A percentile compares a stretch with the other conserved stretches of the same genome.
Evolutionary conservation across 202 grass and related monocot species (phyloP).

Genomic region (Carex sylvatica): DNA sequence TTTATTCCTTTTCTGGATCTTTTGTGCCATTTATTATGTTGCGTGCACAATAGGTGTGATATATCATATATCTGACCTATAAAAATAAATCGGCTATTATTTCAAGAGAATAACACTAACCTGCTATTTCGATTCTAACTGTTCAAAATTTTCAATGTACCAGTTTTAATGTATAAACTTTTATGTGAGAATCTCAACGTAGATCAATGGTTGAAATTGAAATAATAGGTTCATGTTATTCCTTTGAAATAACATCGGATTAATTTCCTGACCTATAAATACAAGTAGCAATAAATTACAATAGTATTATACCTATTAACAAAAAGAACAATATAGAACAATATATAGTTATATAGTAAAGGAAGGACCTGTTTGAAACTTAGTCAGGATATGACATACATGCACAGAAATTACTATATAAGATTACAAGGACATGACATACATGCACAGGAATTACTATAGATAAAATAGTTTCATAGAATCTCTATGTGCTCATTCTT

Average conservation of each 20-base stretch:
- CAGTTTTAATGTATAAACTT: no score
- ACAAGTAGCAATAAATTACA: background rate
- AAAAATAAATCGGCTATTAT: no score
- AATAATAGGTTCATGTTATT: no score
- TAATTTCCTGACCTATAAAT: background rate
- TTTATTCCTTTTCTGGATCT: slow-evolving; percentile 11
- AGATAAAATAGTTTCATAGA: background rate
- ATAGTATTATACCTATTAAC: background rate
- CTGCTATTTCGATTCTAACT: no score
- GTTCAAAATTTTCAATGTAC: no score
- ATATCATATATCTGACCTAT: background rate
- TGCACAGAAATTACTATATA: no score
- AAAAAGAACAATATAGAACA: no score
- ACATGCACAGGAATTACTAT: background rate
- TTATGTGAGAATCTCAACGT: no score
- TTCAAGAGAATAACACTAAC: no score
- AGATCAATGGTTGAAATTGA: no score
- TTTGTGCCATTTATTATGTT: background rate
- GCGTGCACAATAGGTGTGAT: background rate
- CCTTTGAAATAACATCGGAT: no score
- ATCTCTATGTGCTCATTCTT: slow-evolving; percentile 14
- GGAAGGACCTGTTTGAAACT: background rate
- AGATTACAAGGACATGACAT: background rate
- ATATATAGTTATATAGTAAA: background rate
- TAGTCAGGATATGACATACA: background rate